Percentiles rank a stretch among this genome's conserved stretches.
Conservation (phyloP, 75 land plant species). For the Ceratopteris richardii region DNA sequence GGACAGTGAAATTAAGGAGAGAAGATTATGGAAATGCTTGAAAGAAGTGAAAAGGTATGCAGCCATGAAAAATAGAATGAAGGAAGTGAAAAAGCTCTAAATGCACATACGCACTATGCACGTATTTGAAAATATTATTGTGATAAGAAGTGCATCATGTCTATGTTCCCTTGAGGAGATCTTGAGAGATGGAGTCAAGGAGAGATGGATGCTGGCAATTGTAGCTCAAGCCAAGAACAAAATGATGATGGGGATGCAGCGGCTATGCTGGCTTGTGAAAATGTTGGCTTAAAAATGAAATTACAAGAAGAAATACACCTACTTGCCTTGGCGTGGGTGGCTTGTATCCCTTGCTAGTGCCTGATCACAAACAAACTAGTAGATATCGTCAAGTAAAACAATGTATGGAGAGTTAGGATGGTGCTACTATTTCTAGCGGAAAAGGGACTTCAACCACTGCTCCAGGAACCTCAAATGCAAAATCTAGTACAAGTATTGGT, state of each 20-base stretch:
- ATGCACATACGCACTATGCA: too few relatives aligned
- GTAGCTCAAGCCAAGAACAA: background rate
- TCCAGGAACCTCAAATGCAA: background rate
- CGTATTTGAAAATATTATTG: too few relatives aligned
- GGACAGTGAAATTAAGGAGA: too few relatives aligned
- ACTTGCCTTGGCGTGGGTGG: constrained; percentile 75
- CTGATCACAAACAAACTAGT: constrained; percentile 14
- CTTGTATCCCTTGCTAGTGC: constrained; percentile 44
- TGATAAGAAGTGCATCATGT: too few relatives aligned
- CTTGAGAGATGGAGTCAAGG: background rate
- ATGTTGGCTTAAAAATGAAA: background rate
- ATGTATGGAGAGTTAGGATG: too few relatives aligned
- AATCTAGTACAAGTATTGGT: background rate
- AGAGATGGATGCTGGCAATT: background rate
- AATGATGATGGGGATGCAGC: background rate
- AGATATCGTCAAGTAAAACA: background rate
- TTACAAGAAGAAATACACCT: constrained; percentile 3
- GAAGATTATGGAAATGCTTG: too few relatives aligned
- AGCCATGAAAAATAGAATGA: too few relatives aligned
- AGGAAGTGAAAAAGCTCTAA: too few relatives aligned
- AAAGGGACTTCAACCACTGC: too few relatives aligned
- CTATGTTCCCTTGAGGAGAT: too few relatives aligned
- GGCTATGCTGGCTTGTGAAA: background rate
- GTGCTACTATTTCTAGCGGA: background rate
- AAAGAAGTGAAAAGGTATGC: too few relatives aligned